Conservation (phyloP, 2,329 filamentous ascomycete genomes). For the Blastomyces parvus region DNA sequence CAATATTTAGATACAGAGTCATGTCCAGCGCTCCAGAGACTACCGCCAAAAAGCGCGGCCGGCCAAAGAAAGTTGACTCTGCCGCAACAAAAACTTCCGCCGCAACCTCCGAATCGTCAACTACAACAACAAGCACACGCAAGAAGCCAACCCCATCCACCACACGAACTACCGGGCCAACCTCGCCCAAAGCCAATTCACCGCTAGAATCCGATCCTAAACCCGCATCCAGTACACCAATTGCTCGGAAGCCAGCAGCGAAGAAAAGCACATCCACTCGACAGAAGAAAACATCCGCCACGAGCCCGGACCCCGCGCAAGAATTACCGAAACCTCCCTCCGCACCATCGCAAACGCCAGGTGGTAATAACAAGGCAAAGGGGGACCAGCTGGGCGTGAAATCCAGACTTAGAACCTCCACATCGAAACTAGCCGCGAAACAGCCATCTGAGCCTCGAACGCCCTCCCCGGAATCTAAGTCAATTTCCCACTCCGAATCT, state of each 20-base stretch:
- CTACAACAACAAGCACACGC: neutral
- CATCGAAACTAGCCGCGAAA: neutral
- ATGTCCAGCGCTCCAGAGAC: conserved; percentile 1
- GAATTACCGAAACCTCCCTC: neutral
- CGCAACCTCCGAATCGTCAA: neutral
- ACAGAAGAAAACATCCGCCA: neutral
- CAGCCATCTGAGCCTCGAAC: neutral
- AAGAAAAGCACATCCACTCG: conserved; percentile 3
- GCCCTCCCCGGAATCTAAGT: neutral
- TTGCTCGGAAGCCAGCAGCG: neutral
- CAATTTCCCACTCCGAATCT: neutral
- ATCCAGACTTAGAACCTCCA: neutral
- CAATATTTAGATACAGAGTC: neutral
- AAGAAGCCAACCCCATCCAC: neutral
- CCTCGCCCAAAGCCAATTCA: neutral
- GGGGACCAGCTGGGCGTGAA: neutral
- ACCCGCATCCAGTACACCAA: neutral
- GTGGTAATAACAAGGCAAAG: neutral
- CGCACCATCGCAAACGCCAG: neutral
- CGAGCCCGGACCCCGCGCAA: neutral
- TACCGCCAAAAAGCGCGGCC: conserved; percentile 6
- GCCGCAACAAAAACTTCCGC: neutral
- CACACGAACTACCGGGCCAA: neutral
- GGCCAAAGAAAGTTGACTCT: conserved; percentile 8
- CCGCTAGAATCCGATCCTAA: neutral